Evolutionary conservation across 1,284 basidiomycete species (phyloP).

Genomic region (Cutaneotrichosporon sp.): DNA sequence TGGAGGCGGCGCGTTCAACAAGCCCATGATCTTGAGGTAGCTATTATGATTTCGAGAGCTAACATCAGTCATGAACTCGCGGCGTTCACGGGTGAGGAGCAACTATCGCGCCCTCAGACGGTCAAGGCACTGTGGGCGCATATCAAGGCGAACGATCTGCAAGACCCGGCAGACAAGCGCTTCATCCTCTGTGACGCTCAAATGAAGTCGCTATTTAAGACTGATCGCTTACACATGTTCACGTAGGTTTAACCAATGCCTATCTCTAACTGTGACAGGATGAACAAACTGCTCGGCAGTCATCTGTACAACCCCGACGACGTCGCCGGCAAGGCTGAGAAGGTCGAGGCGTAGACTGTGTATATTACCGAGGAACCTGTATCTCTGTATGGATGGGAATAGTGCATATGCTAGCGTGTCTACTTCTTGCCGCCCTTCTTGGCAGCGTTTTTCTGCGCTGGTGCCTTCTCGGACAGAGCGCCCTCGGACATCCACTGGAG

Average conservation of each 20-base stretch:
- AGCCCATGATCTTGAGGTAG: conserved; percentile 50
- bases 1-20: conserved; percentile 51
- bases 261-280: conserved; percentile 29
- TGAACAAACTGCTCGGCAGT: conserved; percentile 51
- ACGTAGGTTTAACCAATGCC: conserved; percentile 36
- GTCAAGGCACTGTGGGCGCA: conserved; percentile 60
- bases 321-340: conserved; percentile 26
- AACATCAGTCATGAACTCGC: conserved; percentile 41
- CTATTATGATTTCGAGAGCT: neutral
- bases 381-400: conserved; percentile 2
- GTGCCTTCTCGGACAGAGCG: conserved; percentile 48
- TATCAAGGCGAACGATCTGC: conserved; percentile 56
- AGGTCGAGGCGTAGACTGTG: neutral
- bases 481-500: conserved; percentile 53
- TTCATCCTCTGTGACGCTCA: conserved; percentile 57
- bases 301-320: conserved; percentile 47
- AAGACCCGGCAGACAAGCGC: conserved; percentile 56
- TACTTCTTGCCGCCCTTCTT: conserved; percentile 39
- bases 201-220: conserved; percentile 55
- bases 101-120: conserved; percentile 55
- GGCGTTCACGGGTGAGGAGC: conserved; percentile 37
- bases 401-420: conserved; percentile 19
- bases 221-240: conserved; percentile 55
- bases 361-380: neutral
- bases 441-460: conserved; percentile 23